Evolutionary conservation across 768 basidiomycete genomes (phyloP), one percentile per base, ranked within the genome.

Genomic region (Lactifluus piperatus): DNA sequence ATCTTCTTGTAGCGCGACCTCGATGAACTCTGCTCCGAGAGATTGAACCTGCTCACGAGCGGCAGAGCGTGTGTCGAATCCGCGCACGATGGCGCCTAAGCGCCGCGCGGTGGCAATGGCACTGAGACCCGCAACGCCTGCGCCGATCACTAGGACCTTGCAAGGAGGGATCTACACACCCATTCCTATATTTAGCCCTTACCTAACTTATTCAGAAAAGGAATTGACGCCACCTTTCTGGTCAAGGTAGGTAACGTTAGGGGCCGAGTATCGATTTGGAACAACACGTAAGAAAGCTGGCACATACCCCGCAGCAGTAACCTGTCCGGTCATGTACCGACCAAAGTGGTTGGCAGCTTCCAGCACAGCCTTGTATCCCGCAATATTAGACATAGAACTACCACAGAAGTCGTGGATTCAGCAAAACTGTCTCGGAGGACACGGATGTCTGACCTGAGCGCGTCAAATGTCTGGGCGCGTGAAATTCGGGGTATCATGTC

Each of bases 341-440:
- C 91, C 91, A 66, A 94, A 94, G 68, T 88, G 81, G 70, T 91
- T 92, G 26, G 90, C 88, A 30, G 91, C 91, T 71, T 94, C 91
- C 68, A 94, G 71, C 48, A 94, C 90, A 41, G 91, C 91, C 70
- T 94, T 91, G 71, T 94, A 94, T 13, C 91, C 91, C n/a, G 90
- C 81, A 43, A 91, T 93, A 68, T 93, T 94, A n/a, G 87, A 85
- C 91, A 94, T 94, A 26, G 90, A 92, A 67, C 91, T 91, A 36
- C 18, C 4, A 32, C 22, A 18, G n/a, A 11, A 10, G 16, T 20
- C 14, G 14, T 22, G n/a, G 18, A 26, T 29, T n/a, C 46, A 27
- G 56, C 6, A 56, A 55, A 18, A 18, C 3, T 14, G 27, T 14
- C 32, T 30, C 24, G 29, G 39, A 16, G 30, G 36, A 20, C 43